Percentiles rank a stretch among this genome's conserved stretches.
Conservation (phyloP, 2,329 filamentous ascomycete genomes). For the Grosmannia serpens region DNA sequence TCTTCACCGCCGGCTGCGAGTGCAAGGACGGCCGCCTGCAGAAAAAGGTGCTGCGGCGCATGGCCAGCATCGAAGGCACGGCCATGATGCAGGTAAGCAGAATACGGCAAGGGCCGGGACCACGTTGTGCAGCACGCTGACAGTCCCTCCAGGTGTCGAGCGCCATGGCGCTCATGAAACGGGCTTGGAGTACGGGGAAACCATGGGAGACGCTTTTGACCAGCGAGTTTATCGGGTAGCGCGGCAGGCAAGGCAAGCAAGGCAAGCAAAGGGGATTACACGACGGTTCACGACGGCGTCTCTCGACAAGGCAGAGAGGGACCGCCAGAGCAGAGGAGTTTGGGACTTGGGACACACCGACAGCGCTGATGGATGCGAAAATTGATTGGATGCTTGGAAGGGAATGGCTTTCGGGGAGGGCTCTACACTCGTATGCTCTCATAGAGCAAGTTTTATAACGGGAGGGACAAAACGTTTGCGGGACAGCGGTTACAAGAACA, state of each 20-base stretch:
- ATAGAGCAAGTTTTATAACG: background rate
- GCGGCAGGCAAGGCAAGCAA: background rate
- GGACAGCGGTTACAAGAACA: background rate
- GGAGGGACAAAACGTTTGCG: background rate
- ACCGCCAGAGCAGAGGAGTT: background rate
- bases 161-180: constrained; percentile 55
- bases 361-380: background rate
- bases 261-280: background rate
- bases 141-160: constrained; percentile 34
- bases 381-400: background rate
- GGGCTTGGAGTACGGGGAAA: constrained; percentile 54
- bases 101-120: too few species aligned
- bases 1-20: constrained; percentile 76
- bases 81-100: constrained; percentile 61
- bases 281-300: background rate
- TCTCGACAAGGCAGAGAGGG: background rate
- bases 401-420: background rate
- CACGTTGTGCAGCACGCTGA: background rate
- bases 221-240: constrained; percentile 57
- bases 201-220: constrained; percentile 58
- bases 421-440: background rate
- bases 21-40: constrained; percentile 44
- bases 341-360: background rate
- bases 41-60: constrained; percentile 49
- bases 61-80: constrained; percentile 57